Base-by-base conservation (phyloP, 192 early-diverging fungal genomes). In the Chytriomyces sp. region DNA sequence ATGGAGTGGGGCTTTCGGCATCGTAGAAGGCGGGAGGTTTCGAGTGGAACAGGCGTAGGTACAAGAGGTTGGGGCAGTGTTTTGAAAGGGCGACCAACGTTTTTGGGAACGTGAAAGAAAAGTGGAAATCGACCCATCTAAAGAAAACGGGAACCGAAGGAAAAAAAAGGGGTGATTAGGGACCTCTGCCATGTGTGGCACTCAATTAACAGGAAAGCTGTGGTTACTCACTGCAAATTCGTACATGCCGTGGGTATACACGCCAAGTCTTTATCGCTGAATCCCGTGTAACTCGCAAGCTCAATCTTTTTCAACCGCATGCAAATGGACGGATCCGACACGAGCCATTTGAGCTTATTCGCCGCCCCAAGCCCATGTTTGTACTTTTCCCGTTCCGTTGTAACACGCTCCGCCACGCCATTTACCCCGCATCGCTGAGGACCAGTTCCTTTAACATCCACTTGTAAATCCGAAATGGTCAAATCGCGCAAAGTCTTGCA, bases 61-160 rank as follows among this genome's bases (percentile, higher is more conserved):
- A 86, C 18, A 84, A 61, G 24, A 86, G 62, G 18, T 47, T 43
- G 10, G 61, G 61, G 61, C 85, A 84, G 61, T 78, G 24, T 7
- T 70, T 60, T 5, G 76, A 44, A 13, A 86, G 75, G 43, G 74
- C 75, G 16, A 9, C 49, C 46, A 71, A 50, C 10, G 85, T 86
- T 48, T 68, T 57, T 7, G 85, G 85, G 60, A 72, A 86, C 28
- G 82, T 84, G 74, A 84, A 84, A 45, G 79, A 63, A 64, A 86
- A 86, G 24, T 67, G 76, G 66, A 86, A 82, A 72, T 86, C 82
- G 18, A 83, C 82, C 85, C 85, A 86, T 79, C 78, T 79, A 49
- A 65, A 28, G 23, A 43, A 48, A 45, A 6, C 35, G 35, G 35
- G 35, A 35, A 35, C 35, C 35, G 35, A 35, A 35, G 2, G 35